These are phyloP conservation scores for Podaxis mareebaensis DNA, from an alignment of 768 basidiomycete species.

Conservation along the genomic window DNA sequence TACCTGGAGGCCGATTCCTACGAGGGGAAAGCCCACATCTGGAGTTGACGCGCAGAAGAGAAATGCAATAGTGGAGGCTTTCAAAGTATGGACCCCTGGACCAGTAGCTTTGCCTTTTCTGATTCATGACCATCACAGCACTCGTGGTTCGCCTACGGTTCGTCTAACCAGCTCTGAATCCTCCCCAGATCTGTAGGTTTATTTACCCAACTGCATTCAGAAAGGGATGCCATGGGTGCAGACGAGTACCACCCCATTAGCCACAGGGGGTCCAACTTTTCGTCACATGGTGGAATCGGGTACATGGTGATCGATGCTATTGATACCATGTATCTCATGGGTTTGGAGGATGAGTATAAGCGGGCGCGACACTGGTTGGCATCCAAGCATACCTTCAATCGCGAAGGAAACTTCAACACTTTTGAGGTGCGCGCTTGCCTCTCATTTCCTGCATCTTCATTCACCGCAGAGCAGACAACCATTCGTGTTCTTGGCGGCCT, in stretches of 20 bases:
- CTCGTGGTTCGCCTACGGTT: constrained; percentile 88
- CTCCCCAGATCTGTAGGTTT: no score
- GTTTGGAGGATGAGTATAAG: constrained; percentile 75
- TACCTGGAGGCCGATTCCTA: neutral
- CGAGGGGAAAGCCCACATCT: constrained; percentile 19
- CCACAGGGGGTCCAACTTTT: constrained; percentile 75
- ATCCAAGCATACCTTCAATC: constrained; percentile 68
- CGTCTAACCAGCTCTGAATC: constrained; percentile 18
- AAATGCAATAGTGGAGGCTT: constrained; percentile 74
- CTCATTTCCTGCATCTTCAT: neutral
- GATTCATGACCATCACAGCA: constrained; percentile 47
- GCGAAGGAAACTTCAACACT: constrained; percentile 80
- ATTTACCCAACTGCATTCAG: constrained; percentile 36
- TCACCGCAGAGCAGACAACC: constrained; percentile 61
- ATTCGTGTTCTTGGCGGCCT: constrained; percentile 92
- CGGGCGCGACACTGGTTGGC: constrained; percentile 82
- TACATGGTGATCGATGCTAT: constrained; percentile 90
- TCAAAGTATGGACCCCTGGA: constrained; percentile 54
- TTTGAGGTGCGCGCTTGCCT: constrained; percentile 69
- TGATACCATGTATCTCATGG: constrained; percentile 90
- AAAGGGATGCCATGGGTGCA: constrained; percentile 87
- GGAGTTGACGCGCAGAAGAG: constrained; percentile 60
- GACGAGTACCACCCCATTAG: constrained; percentile 92
- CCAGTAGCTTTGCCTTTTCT: neutral
- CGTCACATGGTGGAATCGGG: constrained; percentile 76